Conservation (phyloP, 202 grass and related monocot species). For the Bolboschoenoplectus hybrid region DNA sequence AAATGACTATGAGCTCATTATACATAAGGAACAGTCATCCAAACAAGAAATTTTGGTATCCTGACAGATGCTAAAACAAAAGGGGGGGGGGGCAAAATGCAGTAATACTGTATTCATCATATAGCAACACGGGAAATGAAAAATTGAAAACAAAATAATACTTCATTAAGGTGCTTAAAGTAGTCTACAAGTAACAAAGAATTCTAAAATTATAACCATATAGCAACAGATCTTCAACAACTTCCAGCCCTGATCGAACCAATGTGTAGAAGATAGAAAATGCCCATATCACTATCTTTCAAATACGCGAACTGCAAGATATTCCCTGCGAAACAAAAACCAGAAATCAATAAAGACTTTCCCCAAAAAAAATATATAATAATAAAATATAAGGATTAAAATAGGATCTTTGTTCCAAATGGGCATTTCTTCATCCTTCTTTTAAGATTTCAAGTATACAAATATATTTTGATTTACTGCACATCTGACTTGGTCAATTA, state of each 20-base stretch:
- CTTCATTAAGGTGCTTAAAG: constrained; percentile 47
- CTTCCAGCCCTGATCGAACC: constrained; percentile 54
- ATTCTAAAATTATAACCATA: constrained; percentile 56
- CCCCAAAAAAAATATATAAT: background rate
- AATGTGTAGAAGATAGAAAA: constrained; percentile 51
- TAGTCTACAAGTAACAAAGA: constrained; percentile 52
- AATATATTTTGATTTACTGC: background rate
- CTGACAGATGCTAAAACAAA: constrained; percentile 63
- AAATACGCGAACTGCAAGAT: constrained; percentile 46
- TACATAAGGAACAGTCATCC: constrained; percentile 54
- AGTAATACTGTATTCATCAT: constrained; percentile 50
- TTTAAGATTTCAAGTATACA: background rate
- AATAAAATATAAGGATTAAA: background rate
- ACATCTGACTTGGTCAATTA: constrained; percentile 20
- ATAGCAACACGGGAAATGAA: constrained; percentile 55
- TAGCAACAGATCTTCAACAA: constrained; percentile 43
- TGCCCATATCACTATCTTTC: constrained; percentile 45
- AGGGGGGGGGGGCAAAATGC: constrained; percentile 24
- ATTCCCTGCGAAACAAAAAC: constrained; percentile 59
- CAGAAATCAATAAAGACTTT: constrained; percentile 1
- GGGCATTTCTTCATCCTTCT: background rate
- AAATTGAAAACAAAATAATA: constrained; percentile 47
- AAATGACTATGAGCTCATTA: constrained; percentile 64
- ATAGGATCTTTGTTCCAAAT: constrained; percentile 16
- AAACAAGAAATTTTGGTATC: constrained; percentile 52